These are phyloP conservation scores for Puccinia hordei DNA, from an alignment of 1,284 basidiomycete genomes.

Conservation along the genomic window DNA sequence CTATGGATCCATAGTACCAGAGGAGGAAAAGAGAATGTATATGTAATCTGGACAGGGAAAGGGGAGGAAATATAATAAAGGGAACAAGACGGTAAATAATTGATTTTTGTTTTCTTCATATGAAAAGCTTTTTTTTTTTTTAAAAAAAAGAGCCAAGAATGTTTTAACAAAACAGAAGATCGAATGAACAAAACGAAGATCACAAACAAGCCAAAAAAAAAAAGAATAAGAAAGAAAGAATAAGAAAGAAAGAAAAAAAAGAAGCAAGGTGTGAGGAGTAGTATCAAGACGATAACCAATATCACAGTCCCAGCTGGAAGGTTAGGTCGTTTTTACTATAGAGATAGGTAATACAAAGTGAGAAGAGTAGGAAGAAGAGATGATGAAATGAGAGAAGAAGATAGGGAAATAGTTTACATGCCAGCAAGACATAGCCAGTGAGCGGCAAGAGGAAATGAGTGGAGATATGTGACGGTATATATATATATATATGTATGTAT, in stretches of 20 bases:
- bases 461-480: neutral
- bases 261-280: neutral
- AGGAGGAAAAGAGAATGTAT: too few species aligned
- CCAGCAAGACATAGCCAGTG: neutral
- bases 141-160: neutral
- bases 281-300: neutral
- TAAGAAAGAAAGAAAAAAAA: neutral
- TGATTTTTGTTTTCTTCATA: too few species aligned
- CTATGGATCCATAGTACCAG: too few species aligned
- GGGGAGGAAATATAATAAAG: too few species aligned
- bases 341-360: neutral
- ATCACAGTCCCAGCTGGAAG: neutral
- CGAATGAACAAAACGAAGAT: neutral
- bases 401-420: neutral
- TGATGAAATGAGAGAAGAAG: neutral
- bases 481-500: too few species aligned
- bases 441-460: neutral
- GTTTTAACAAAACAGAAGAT: slow-evolving; percentile 9
- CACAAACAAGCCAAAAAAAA: too few species aligned
- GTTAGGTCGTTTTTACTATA: neutral
- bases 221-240: neutral
- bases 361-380: slow-evolving; percentile 4
- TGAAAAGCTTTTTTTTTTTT: neutral
- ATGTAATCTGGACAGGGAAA: too few species aligned
- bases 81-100: too few species aligned